Evolutionary conservation across 2,329 filamentous ascomycete genomes (phyloP), one percentile per base, ranked within the genome.

Genomic region (Diaporthe citrichinensis): DNA sequence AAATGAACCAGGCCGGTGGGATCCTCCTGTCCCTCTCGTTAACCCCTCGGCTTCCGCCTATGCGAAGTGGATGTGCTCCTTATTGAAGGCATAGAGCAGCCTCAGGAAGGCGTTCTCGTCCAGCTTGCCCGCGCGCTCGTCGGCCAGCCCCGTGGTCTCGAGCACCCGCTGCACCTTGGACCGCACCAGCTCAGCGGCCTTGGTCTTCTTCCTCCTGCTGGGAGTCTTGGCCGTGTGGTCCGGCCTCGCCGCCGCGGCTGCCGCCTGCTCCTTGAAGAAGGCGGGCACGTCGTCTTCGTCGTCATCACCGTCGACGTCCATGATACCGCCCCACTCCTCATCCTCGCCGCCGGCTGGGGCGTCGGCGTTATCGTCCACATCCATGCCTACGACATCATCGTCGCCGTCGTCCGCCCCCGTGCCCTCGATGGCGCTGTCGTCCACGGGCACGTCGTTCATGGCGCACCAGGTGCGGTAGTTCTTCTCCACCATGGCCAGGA

Each of bases 401-500:
- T 79, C 82, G 46, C 86, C 81, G 12, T 79, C 81, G 7, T 83
- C 87, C 2, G 83, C 86, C 10, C 81, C 85, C 20, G 86, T 85
- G 0, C 86, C 87, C 5, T 87, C 86, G 0, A 86, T 84, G 3
- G 89, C 77, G 5, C 89, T 90, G 76, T 96, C 95, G 75, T 98
- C 94, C 9, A 98, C 84, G 0, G 91, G 84, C 23, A 98, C 91
- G 80, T 95, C 92, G 81, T 98, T 94, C 84, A 97, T 93, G 51
- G 95, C 94, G 83, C 96, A 98, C 90, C 92, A 98, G 3, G 95
- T 94, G 77, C 94, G 89, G 85, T 98, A 98, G 84, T 98, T 98
- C 78, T 91, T 88, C 85, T 97, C 95, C 28, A 98, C 87, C 88
- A 98, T 92, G 74, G 91, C 90, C 82, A 98, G 89, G 1, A 98